Evolutionary conservation across 139 green algal genomes (phyloP), one percentile per base, ranked within the genome.

Genomic region (Asterochloris erici): DNA sequence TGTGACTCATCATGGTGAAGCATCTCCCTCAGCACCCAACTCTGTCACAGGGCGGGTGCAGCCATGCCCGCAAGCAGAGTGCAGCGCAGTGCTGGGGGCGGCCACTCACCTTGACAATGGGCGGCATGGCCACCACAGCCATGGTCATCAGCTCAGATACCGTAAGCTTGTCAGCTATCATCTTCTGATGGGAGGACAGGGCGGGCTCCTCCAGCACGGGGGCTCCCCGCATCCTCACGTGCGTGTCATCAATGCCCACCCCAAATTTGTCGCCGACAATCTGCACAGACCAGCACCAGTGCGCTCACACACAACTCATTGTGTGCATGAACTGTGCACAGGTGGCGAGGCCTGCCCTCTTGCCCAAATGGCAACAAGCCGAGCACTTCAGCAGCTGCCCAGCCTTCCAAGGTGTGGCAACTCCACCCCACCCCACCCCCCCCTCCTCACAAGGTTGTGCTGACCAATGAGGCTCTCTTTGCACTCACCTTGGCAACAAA

Each of bases 211-310:
- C 88, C 79, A 93, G 85, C 62, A 93, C 84, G 24, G 90, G 89
- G 17, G 89, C 92, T 28, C 90, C 90, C 12, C 87, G 78, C 63
- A 94, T 87, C 74, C 89, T 87, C 27, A 95, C 91, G 79, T 94
- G 91, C 16, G 90, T 92, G 87, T 95, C 92, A 77, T 95, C 92
- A 38, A 95, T 93, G 15, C 88, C 88, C 19, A 88, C 73, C 0
- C 87, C 85, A 83, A 92, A 91, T 11, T 78, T 70, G 71, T 95
- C 91, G 16, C 91, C 92, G 26, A 94, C 87, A 29, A 89, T 62
- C 83, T 86, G 77, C 60, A 54, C 10, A 27, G n/a, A 76, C 10
- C 28, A 27, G 14, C 70, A 76, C 0, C 21, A 2, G 10, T 9
- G 2, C 2, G 6, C 10, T 71, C 21, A 24, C 19, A 9, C 2